Conservation (phyloP, 1,139 yeast species). For the Taphrina communis region DNA sequence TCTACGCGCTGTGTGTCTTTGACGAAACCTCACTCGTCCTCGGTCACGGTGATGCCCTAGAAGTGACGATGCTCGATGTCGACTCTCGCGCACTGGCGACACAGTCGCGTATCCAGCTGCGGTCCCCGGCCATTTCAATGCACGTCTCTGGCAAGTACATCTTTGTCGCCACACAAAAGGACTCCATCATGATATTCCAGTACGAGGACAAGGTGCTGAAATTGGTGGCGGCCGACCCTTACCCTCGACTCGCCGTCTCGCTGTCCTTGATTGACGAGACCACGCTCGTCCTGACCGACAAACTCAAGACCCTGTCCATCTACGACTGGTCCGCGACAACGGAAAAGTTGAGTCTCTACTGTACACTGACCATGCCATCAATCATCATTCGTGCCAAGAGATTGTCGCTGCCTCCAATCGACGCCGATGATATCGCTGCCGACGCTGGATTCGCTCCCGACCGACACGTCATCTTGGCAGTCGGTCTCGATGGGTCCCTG, state of each 20-base stretch:
- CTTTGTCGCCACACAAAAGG: conserved; percentile 25
- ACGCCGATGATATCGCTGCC: background rate
- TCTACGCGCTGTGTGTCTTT: conserved; percentile 8
- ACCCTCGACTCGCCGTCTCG: conserved; percentile 17
- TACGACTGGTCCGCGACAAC: conserved; percentile 11
- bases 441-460: background rate
- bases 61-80: conserved; percentile 14
- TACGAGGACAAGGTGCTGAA: background rate
- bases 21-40: conserved; percentile 2
- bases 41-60: conserved; percentile 6
- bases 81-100: conserved; percentile 14
- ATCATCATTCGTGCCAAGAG: background rate
- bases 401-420: background rate
- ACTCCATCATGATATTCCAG: conserved; percentile 11
- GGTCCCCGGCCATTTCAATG: conserved; percentile 11
- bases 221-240: conserved; percentile 18
- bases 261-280: background rate
- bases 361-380: conserved; percentile 9
- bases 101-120: background rate
- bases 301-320: conserved; percentile 1
- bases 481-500: conserved; percentile 20
- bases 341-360: background rate
- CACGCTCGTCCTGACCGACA: conserved; percentile 16
- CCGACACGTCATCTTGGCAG: conserved; percentile 20
- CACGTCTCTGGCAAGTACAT: conserved; percentile 7